These are phyloP conservation scores for Glaciozyma martinii DNA, from an alignment of 768 basidiomycete species.

Conservation along the genomic window DNA sequence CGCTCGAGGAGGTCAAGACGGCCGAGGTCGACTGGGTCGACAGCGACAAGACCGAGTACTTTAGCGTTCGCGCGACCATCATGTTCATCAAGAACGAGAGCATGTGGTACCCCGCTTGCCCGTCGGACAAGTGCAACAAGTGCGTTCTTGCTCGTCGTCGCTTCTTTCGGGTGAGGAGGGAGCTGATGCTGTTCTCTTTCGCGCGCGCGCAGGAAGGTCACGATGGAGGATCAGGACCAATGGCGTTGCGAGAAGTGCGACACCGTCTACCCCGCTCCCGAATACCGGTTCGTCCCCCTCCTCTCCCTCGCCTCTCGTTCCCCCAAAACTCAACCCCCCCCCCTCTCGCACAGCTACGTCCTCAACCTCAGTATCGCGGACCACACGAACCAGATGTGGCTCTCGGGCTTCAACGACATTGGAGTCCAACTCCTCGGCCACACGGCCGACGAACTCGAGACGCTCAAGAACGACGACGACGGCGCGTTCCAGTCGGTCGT, in stretches of 20 bases:
- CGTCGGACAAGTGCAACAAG: conserved; percentile 68
- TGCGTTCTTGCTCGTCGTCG: too few species aligned
- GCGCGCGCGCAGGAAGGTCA: conserved; percentile 51
- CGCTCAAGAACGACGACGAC: conserved; percentile 62
- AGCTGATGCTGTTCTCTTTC: too few species aligned
- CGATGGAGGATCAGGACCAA: conserved; percentile 49
- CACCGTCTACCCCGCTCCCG: conserved; percentile 57
- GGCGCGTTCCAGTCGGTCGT: conserved; percentile 53
- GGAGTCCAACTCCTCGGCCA: conserved; percentile 67
- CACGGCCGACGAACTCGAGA: conserved; percentile 65
- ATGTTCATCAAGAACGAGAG: conserved; percentile 71
- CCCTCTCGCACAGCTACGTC: conserved; percentile 45
- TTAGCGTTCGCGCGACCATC: conserved; percentile 70
- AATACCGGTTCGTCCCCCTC: conserved; percentile 57
- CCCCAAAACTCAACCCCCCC: too few species aligned
- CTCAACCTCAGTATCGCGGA: conserved; percentile 82
- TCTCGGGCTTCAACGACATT: conserved; percentile 90
- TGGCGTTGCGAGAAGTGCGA: conserved; percentile 95
- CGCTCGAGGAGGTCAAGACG: conserved; percentile 68
- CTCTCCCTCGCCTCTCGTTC: background rate
- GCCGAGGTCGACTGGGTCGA: conserved; percentile 57
- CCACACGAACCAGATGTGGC: conserved; percentile 78
- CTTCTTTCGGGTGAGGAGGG: too few species aligned
- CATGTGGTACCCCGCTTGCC: conserved; percentile 82
- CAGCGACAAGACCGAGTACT: conserved; percentile 64